Percentiles rank a stretch among this genome's conserved stretches.
Evolutionary conservation across 1,284 basidiomycete species (phyloP).

Genomic region (Trametes hirsuta): DNA sequence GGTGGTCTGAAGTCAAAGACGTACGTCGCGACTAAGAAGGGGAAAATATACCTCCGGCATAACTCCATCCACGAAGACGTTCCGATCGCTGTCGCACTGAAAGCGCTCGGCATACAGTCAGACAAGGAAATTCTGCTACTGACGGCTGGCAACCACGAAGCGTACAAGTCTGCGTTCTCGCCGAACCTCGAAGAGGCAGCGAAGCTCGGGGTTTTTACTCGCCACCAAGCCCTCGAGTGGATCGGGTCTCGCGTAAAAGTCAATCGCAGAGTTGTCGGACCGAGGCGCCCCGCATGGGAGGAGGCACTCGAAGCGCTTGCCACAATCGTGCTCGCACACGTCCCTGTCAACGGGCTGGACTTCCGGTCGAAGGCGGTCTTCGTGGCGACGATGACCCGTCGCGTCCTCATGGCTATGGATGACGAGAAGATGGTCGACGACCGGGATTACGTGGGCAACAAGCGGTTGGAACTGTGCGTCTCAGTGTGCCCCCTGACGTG

Average conservation of each 20-base stretch:
- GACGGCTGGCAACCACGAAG: slow-evolving; percentile 91
- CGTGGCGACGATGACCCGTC: slow-evolving; percentile 95
- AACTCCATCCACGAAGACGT: slow-evolving; percentile 98
- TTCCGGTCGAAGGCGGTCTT: slow-evolving; percentile 97
- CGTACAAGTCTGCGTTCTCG: slow-evolving; percentile 88
- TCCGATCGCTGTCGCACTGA: slow-evolving; percentile 95
- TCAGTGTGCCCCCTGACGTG: slow-evolving; percentile 10
- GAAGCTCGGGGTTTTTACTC: slow-evolving; percentile 89
- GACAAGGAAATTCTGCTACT: slow-evolving; percentile 98
- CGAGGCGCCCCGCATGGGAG: slow-evolving; percentile 87
- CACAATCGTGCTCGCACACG: slow-evolving; percentile 96
- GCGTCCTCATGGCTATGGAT: slow-evolving; percentile 96
- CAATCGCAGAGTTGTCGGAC: slow-evolving; percentile 78
- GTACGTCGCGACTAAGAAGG: slow-evolving; percentile 94
- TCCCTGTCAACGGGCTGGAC: slow-evolving; percentile 90
- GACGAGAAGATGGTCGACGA: slow-evolving; percentile 98
- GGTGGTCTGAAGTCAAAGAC: slow-evolving; percentile 98
- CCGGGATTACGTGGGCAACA: slow-evolving; percentile 99
- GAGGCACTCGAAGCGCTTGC: slow-evolving; percentile 96
- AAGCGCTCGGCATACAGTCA: slow-evolving; percentile 94
- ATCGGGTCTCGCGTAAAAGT: slow-evolving; percentile 93
- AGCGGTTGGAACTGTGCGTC: slow-evolving; percentile 93
- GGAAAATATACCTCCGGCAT: slow-evolving; percentile 95
- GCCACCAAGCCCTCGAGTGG: slow-evolving; percentile 94
- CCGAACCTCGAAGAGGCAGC: slow-evolving; percentile 95